These are phyloP conservation scores for Pleurotus ostreatus DNA, from an alignment of 768 basidiomycete species.

Conservation along the genomic window DNA sequence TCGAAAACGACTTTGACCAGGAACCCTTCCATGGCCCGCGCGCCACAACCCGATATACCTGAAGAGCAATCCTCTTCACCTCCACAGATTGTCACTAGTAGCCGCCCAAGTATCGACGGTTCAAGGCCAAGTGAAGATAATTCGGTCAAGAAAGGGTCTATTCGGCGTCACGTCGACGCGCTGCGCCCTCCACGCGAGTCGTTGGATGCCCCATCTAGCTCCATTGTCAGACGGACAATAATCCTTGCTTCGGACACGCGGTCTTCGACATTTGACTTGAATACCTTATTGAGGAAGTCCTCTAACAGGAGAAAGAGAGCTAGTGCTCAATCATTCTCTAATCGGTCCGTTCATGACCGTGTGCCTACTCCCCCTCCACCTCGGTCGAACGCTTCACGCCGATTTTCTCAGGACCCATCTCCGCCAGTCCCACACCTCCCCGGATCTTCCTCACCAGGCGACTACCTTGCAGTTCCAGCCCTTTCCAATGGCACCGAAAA, in stretches of 20 bases:
- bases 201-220: constrained; percentile 31
- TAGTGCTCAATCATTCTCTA: constrained; percentile 58
- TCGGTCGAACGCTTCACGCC: constrained; percentile 43
- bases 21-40: constrained; percentile 34
- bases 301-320: constrained; percentile 58
- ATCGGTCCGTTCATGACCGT: constrained; percentile 75
- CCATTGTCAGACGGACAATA: constrained; percentile 74
- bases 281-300: constrained; percentile 49
- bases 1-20: constrained; percentile 45
- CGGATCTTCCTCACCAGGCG: constrained; percentile 38
- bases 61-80: constrained; percentile 18
- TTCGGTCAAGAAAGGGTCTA: constrained; percentile 30
- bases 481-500: constrained; percentile 48
- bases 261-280: constrained; percentile 53
- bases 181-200: constrained; percentile 38
- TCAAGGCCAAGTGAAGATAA: constrained; percentile 23
- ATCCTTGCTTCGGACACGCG: constrained; percentile 71
- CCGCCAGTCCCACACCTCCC: constrained; percentile 71
- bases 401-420: constrained; percentile 63
- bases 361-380: constrained; percentile 85
- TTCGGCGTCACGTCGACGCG: constrained; percentile 29
- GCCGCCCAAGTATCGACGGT: constrained; percentile 19
- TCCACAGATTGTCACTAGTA: constrained; percentile 13
- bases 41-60: constrained; percentile 22
- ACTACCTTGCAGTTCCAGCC: constrained; percentile 32